These are phyloP conservation scores for Erythrophleum fordii DNA, from an alignment of 306 rosid species.

Conservation along the genomic window DNA sequence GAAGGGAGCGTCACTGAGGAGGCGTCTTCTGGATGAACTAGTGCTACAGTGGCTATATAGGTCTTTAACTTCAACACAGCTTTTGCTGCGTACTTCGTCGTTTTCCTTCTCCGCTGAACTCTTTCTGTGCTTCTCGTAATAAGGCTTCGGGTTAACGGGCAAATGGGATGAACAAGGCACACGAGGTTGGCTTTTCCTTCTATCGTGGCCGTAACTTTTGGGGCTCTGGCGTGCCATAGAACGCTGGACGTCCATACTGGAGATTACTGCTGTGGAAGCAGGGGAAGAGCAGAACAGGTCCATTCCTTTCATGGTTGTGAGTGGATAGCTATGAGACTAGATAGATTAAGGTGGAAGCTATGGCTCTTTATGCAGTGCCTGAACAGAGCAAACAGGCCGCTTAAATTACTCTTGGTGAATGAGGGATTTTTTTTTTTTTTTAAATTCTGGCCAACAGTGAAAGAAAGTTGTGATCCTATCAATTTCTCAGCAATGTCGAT, in stretches of 20 bases:
- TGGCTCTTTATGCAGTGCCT: neutral
- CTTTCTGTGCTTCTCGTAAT: conserved; percentile 43
- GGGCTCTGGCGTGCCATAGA: conserved; percentile 44
- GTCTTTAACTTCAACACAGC: conserved; percentile 45
- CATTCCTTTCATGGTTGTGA: conserved; percentile 52
- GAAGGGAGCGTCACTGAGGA: conserved; percentile 45
- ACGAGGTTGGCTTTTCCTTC: conserved; percentile 31
- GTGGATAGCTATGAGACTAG: neutral
- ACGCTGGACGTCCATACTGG: conserved; percentile 44
- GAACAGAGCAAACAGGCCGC: neutral
- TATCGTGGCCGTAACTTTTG: neutral
- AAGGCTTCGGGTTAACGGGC: conserved; percentile 57
- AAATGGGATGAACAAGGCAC: conserved; percentile 63
- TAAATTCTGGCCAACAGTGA: too few species aligned
- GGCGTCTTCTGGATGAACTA: conserved; percentile 45
- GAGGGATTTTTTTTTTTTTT: too few species aligned
- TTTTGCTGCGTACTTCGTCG: conserved; percentile 37
- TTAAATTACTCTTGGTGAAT: neutral
- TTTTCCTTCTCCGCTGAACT: conserved; percentile 39
- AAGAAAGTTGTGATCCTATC: too few species aligned
- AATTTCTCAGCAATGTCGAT: too few species aligned
- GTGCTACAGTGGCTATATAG: neutral
- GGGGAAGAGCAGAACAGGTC: conserved; percentile 62
- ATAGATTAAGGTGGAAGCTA: neutral
- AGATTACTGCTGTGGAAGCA: conserved; percentile 65